These are phyloP conservation scores for Mycothermus thermophilus DNA, from an alignment of 495 filamentous ascomycete species.

Conservation along the genomic window DNA sequence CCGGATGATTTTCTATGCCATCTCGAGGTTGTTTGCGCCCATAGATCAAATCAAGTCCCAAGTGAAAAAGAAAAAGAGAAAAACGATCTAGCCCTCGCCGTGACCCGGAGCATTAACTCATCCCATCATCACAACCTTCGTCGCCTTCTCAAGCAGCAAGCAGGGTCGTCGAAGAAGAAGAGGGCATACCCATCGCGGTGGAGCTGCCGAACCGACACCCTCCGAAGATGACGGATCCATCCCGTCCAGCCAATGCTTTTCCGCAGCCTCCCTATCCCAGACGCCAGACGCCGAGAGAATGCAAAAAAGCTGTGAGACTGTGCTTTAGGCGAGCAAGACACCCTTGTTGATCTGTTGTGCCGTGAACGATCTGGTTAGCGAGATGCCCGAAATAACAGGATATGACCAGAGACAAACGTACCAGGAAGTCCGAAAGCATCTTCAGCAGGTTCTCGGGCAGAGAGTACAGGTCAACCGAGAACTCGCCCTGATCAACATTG, in stretches of 20 bases:
- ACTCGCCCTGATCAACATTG: constrained; percentile 93
- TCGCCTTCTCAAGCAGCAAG: too few relatives aligned
- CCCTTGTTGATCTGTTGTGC: constrained; percentile 4
- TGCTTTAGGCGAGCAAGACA: constrained; percentile 1
- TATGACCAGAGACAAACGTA: constrained; percentile 12
- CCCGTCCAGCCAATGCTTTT: constrained; percentile 8
- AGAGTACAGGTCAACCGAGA: constrained; percentile 96
- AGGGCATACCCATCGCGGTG: background rate
- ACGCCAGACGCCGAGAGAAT: constrained; percentile 10
- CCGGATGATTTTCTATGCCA: too few relatives aligned
- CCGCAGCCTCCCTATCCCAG: background rate
- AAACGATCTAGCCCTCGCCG: too few relatives aligned
- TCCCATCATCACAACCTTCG: too few relatives aligned
- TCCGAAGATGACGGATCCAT: background rate
- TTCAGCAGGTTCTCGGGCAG: constrained; percentile 70
- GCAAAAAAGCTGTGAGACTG: background rate
- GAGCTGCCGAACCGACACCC: background rate
- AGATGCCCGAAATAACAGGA: background rate
- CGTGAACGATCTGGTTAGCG: background rate
- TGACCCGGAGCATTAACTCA: too few relatives aligned
- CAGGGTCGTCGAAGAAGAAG: too few relatives aligned
- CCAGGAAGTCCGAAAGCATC: constrained; percentile 82
- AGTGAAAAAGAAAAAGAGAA: too few relatives aligned
- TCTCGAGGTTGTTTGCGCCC: too few relatives aligned
- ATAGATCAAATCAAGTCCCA: too few relatives aligned